A percentile compares a stretch with the other conserved stretches of the same genome.
Conservation (phyloP, 306 rosid species). For the cucumber (Cucumis sativus) region DNA sequence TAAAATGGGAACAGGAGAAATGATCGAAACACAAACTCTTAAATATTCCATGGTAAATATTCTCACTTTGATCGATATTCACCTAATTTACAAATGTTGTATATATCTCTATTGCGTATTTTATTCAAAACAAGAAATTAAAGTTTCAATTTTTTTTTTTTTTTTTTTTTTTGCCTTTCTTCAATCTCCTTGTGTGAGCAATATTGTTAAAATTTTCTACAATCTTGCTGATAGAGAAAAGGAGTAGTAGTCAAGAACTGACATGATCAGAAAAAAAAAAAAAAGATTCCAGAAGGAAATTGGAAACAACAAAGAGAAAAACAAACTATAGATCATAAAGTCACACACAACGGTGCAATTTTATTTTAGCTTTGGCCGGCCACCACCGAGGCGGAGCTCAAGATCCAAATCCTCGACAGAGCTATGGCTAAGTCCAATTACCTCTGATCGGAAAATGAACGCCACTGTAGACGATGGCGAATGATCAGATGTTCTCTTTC, state of each 20-base stretch:
- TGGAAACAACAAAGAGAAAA: background rate
- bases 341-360: background rate
- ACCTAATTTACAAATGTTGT: background rate
- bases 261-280: background rate
- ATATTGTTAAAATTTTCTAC: background rate
- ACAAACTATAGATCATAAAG: background rate
- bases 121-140: background rate
- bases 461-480: conserved; percentile 24
- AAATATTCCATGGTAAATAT: conserved; percentile 12
- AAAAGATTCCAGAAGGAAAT: background rate
- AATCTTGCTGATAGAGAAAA: background rate
- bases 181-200: background rate
- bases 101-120: background rate
- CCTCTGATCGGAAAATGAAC: conserved; percentile 27
- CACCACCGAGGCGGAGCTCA: conserved; percentile 36
- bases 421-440: conserved; percentile 17
- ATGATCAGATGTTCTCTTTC: conserved; percentile 34
- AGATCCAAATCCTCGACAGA: conserved; percentile 44
- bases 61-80: background rate
- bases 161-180: background rate
- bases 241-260: background rate
- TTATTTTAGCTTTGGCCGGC: conserved; percentile 23
- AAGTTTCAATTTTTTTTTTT: background rate
- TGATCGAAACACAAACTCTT: conserved; percentile 2
- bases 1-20: background rate